Percentiles rank a stretch among this genome's conserved stretches.
Conservation (phyloP, 1,284 basidiomycete genomes). For the Agroathelia rolfsii region DNA sequence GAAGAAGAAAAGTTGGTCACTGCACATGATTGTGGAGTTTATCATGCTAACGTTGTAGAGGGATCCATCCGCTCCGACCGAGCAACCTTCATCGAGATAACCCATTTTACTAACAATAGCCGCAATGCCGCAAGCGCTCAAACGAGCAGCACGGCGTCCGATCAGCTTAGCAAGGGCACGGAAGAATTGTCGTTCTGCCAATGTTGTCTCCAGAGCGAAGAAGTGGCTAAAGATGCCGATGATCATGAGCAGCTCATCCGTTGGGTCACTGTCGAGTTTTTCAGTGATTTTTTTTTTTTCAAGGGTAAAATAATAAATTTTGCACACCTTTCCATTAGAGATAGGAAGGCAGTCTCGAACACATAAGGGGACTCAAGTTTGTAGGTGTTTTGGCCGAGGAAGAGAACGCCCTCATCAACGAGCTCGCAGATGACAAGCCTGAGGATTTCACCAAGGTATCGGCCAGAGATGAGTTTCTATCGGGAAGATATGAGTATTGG, state of each 20-base stretch:
- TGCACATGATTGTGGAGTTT: slow-evolving; percentile 6
- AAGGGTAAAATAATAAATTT: slow-evolving; percentile 5
- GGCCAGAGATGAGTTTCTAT: slow-evolving; percentile 95
- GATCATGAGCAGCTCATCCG: slow-evolving; percentile 94
- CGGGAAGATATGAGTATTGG: neutral
- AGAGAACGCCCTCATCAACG: slow-evolving; percentile 93
- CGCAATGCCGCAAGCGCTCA: slow-evolving; percentile 90
- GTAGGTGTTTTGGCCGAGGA: slow-evolving; percentile 97
- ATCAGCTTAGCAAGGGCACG: slow-evolving; percentile 83
- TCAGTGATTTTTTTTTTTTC: neutral
- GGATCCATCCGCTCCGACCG: slow-evolving; percentile 86
- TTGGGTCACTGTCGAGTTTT: slow-evolving; percentile 62
- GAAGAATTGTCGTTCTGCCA: slow-evolving; percentile 94
- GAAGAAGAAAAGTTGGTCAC: slow-evolving; percentile 6
- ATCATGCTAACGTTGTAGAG: slow-evolving; percentile 73
- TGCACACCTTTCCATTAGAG: slow-evolving; percentile 82
- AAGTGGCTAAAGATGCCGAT: slow-evolving; percentile 96
- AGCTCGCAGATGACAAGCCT: slow-evolving; percentile 91
- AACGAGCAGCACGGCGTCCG: slow-evolving; percentile 78
- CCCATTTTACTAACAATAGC: slow-evolving; percentile 90
- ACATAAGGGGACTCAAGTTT: slow-evolving; percentile 90
- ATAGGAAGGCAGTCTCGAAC: slow-evolving; percentile 95
- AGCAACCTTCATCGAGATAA: slow-evolving; percentile 81
- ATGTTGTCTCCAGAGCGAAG: slow-evolving; percentile 87
- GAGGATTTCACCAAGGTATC: slow-evolving; percentile 95